phyloP scores from a whole-genome alignment of 2,329 filamentous ascomycete species.

The Fusarium acutatum region DNA sequence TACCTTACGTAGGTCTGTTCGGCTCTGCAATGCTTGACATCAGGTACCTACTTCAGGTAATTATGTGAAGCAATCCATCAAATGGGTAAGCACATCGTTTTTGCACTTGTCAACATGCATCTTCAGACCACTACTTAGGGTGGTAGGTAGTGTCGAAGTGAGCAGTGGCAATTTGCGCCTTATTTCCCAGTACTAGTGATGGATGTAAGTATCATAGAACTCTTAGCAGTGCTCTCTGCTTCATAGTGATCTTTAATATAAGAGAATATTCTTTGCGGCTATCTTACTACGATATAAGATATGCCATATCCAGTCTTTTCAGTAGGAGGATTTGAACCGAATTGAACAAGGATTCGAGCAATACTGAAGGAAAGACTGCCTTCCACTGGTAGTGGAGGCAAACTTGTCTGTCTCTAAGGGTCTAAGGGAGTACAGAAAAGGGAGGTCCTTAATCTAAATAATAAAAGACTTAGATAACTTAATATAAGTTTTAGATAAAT shows the following conservation, averaged over 20 bases:
- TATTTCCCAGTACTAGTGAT: not conserved
- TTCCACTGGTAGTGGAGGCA: not conserved
- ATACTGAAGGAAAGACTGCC: not conserved
- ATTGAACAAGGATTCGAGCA: not conserved
- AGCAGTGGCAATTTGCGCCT: constrained; percentile 4
- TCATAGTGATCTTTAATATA: too few species aligned
- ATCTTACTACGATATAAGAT: not conserved
- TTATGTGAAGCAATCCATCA: not conserved
- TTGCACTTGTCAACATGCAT: not conserved
- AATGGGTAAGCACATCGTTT: not conserved
- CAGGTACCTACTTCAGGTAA: not conserved
- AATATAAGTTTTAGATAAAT: not conserved
- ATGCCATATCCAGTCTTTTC: not conserved
- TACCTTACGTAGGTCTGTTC: not conserved
- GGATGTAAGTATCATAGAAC: constrained; percentile 12
- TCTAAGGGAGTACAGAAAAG: not conserved
- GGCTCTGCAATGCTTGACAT: not conserved
- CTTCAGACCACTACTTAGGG: not conserved
- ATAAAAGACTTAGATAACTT: not conserved
- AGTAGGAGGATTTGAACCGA: not conserved
- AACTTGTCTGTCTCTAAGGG: not conserved
- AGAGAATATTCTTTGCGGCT: not conserved
- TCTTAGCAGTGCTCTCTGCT: not conserved
- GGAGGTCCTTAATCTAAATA: not conserved
- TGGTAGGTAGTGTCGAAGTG: not conserved